Conservation (phyloP, 768 basidiomycete genomes). For the Hypsizygus marmoreus region DNA sequence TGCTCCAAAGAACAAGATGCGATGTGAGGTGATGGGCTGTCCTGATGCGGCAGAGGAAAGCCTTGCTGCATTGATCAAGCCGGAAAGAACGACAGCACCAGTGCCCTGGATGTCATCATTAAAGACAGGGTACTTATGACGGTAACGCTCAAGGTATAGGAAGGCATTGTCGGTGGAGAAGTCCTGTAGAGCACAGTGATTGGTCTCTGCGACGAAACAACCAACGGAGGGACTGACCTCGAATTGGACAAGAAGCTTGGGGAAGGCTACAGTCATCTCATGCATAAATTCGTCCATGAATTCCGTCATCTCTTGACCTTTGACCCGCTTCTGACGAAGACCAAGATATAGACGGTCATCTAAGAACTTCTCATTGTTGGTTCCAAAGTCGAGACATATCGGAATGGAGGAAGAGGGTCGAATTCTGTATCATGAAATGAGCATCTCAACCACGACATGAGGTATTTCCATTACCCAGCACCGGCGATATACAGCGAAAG, state of each 20-base stretch:
- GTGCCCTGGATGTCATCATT: constrained; percentile 94
- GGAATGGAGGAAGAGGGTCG: constrained; percentile 79
- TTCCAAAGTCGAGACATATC: constrained; percentile 87
- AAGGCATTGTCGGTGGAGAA: constrained; percentile 94
- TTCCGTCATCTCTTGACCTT: constrained; percentile 64
- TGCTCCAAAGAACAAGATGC: constrained; percentile 91
- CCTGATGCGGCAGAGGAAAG: constrained; percentile 74
- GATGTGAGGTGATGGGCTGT: constrained; percentile 66
- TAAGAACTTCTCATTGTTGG: constrained; percentile 77
- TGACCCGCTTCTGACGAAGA: constrained; percentile 66
- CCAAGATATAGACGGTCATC: constrained; percentile 92
- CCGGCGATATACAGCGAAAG: constrained; percentile 88
- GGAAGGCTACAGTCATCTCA: constrained; percentile 74
- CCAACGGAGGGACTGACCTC: constrained; percentile 46
- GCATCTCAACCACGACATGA: not conserved
- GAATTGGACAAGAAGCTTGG: constrained; percentile 84
- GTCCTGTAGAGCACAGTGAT: constrained; percentile 49
- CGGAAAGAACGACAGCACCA: constrained; percentile 88
- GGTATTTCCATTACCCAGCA: constrained; percentile 64
- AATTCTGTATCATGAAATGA: constrained; percentile 45
- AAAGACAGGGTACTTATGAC: constrained; percentile 76
- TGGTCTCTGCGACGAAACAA: not conserved
- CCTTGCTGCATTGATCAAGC: constrained; percentile 86
- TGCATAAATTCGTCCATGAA: constrained; percentile 96
- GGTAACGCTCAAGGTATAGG: constrained; percentile 76